A percentile compares a stretch with the other conserved stretches of the same genome.
phyloP scores from a whole-genome alignment of 1,139 yeast genomes.

The Yamadazyma blattariae region DNA sequence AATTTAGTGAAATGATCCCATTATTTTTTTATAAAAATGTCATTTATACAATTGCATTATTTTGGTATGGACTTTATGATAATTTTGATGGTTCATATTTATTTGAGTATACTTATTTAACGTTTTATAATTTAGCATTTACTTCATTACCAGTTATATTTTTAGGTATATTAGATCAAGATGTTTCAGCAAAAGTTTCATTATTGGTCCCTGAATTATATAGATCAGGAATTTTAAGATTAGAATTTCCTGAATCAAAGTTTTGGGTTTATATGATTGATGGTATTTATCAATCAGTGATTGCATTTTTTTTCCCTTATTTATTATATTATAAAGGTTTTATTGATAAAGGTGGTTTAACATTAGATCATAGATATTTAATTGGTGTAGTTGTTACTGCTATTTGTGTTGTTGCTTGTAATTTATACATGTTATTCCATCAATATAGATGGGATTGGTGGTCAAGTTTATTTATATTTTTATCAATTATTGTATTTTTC shows the following conservation, averaged over 20 bases:
- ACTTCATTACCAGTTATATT: slow-evolving; percentile 92
- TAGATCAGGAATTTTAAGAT: slow-evolving; percentile 75
- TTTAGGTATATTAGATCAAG: slow-evolving; percentile 90
- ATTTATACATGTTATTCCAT: slow-evolving; percentile 73
- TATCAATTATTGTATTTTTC: slow-evolving; percentile 68
- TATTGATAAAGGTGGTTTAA: slow-evolving; percentile 59
- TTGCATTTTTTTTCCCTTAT: slow-evolving; percentile 87
- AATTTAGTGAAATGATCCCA: slow-evolving; percentile 93
- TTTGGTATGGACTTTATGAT: slow-evolving; percentile 88
- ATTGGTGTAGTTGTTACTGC: slow-evolving; percentile 80
- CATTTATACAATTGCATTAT: slow-evolving; percentile 80
- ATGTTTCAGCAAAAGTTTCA: slow-evolving; percentile 78
- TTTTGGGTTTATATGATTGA: slow-evolving; percentile 85
- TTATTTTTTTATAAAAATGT: slow-evolving; percentile 90
- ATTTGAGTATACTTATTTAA: slow-evolving; percentile 88
- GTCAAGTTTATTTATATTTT: slow-evolving; percentile 53
- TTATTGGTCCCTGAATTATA: slow-evolving; percentile 88
- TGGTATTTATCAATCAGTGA: slow-evolving; percentile 83
- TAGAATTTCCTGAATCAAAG: slow-evolving; percentile 77
- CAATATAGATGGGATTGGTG: slow-evolving; percentile 97
- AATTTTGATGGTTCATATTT: slow-evolving; percentile 90
- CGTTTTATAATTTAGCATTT: slow-evolving; percentile 91
- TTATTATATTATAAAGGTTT: slow-evolving; percentile 56
- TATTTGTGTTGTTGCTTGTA: slow-evolving; percentile 78
- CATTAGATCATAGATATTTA: slow-evolving; percentile 79